phyloP scores from a whole-genome alignment of 805 yeast genomes.

The Brettanomyces sp. region DNA sequence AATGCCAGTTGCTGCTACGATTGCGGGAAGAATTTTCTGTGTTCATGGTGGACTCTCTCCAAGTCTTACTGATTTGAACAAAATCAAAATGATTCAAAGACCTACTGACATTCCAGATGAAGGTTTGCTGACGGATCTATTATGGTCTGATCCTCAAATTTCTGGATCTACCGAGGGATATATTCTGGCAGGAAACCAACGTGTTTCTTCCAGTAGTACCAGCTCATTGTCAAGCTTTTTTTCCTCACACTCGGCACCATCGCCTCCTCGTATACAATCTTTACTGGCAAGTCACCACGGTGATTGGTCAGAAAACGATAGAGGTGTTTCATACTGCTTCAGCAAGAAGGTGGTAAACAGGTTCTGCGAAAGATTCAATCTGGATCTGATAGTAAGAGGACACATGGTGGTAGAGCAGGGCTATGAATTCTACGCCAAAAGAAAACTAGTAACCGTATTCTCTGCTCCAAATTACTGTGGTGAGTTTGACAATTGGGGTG shows the following conservation, averaged over 20 bases:
- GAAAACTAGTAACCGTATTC: slow-evolving; percentile 69
- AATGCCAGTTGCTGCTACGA: slow-evolving; percentile 53
- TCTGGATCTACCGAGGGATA: slow-evolving; percentile 17
- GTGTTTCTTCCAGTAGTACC: slow-evolving; percentile 4
- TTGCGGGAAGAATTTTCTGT: slow-evolving; percentile 48
- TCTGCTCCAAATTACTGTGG: slow-evolving; percentile 83
- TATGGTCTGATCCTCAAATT: slow-evolving; percentile 75
- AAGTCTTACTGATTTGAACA: slow-evolving; percentile 51
- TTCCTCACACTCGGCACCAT: neutral
- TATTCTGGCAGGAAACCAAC: slow-evolving; percentile 12
- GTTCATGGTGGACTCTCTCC: slow-evolving; percentile 74
- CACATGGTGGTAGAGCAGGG: slow-evolving; percentile 91
- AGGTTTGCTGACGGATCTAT: slow-evolving; percentile 66
- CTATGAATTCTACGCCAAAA: slow-evolving; percentile 68
- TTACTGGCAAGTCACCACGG: slow-evolving; percentile 6
- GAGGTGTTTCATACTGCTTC: slow-evolving; percentile 76
- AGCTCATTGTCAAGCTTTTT: neutral
- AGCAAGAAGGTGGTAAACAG: slow-evolving; percentile 65
- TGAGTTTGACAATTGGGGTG: slow-evolving; percentile 73
- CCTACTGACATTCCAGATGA: slow-evolving; percentile 82
- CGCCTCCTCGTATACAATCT: slow-evolving; percentile 1
- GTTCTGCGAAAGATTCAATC: slow-evolving; percentile 55
- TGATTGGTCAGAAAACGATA: slow-evolving; percentile 77
- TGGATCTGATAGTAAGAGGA: slow-evolving; percentile 73
- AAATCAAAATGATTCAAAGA: slow-evolving; percentile 61